Percentiles rank a stretch among this genome's conserved stretches.
These are phyloP conservation scores for Tremella mesenterica DNA, from an alignment of 768 basidiomycete species.

Conservation along the genomic window DNA sequence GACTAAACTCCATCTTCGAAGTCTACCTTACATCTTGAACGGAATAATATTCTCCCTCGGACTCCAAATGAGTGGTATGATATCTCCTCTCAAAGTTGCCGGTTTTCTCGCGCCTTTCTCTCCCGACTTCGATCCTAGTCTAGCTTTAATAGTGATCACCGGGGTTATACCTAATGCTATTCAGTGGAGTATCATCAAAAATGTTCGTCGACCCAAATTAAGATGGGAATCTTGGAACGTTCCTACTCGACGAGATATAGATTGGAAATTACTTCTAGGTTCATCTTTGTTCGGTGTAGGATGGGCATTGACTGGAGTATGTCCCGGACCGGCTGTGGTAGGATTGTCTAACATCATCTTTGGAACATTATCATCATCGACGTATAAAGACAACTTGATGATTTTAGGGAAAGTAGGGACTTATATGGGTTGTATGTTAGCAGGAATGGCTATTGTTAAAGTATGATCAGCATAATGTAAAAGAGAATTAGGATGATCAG, in stretches of 20 bases:
- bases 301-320: slow-evolving; percentile 45
- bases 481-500: neutral
- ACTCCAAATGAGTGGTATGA: slow-evolving; percentile 44
- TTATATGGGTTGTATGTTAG: neutral
- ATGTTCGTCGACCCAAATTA: slow-evolving; percentile 3
- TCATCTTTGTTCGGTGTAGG: slow-evolving; percentile 43
- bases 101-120: slow-evolving; percentile 37
- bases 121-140: slow-evolving; percentile 41
- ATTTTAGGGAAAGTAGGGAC: neutral
- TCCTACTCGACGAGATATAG: slow-evolving; percentile 25
- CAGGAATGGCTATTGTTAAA: neutral
- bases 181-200: slow-evolving; percentile 19
- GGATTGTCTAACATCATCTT: slow-evolving; percentile 5
- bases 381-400: neutral
- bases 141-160: slow-evolving; percentile 42
- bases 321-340: slow-evolving; percentile 43
- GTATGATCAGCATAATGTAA: neutral
- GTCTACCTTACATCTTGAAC: slow-evolving; percentile 26
- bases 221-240: slow-evolving; percentile 31
- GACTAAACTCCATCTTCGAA: neutral
- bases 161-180: slow-evolving; percentile 42
- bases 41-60: slow-evolving; percentile 41
- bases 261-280: slow-evolving; percentile 30
- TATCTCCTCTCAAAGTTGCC: slow-evolving; percentile 38
- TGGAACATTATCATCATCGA: no score